Conservation (phyloP, 176 grass and related monocot genomes). For the Musa schizocarpa region DNA sequence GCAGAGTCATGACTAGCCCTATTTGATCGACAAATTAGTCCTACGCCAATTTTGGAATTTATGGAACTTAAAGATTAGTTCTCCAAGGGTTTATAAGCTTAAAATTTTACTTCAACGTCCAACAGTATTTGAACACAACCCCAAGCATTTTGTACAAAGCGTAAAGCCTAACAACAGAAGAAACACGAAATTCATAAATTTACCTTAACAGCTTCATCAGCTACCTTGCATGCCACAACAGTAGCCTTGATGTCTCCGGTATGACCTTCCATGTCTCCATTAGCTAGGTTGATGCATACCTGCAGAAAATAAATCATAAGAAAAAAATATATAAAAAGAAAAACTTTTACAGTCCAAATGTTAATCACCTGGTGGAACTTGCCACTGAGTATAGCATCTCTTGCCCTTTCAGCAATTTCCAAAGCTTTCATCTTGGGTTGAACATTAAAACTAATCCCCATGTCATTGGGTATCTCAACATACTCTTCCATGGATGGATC, state of each 20-base stretch:
- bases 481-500: constrained; percentile 77
- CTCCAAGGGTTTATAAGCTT: no score
- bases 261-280: constrained; percentile 89
- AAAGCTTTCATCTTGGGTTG: constrained; percentile 84
- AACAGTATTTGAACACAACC: no score
- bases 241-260: constrained; percentile 90
- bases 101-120: no score
- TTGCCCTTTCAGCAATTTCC: constrained; percentile 71
- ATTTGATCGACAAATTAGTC: no score
- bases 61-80: no score
- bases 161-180: no score
- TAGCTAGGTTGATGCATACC: constrained; percentile 83
- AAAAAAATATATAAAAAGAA: not conserved
- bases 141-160: no score
- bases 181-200: no score
- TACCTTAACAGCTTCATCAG: constrained; percentile 89
- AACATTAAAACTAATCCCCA: constrained; percentile 90
- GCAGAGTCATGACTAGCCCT: no score
- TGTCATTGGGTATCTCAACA: constrained; percentile 71
- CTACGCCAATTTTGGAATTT: no score
- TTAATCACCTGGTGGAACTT: constrained; percentile 75
- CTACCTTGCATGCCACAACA: constrained; percentile 72
- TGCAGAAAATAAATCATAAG: constrained; percentile 16
- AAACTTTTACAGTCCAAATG: not conserved
- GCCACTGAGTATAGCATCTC: constrained; percentile 72